phyloP scores from a whole-genome alignment of 495 filamentous ascomycete genomes.

The Aspergillus bridgeri region DNA sequence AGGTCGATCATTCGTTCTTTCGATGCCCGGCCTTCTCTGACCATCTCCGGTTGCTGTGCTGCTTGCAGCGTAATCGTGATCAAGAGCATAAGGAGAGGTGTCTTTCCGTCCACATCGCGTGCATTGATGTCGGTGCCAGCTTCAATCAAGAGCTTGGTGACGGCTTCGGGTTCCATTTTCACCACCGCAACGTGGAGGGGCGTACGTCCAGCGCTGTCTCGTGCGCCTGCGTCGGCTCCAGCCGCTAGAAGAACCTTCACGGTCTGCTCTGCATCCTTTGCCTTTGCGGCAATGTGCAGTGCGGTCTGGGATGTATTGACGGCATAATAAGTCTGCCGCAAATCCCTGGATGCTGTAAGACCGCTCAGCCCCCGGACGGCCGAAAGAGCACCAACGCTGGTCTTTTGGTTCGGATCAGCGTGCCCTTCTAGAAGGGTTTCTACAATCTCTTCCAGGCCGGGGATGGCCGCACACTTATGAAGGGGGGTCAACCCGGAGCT shows the following conservation, averaged over 20 bases:
- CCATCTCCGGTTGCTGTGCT: too few species aligned
- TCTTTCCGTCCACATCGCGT: too few species aligned
- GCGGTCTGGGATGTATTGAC: constrained; percentile 3
- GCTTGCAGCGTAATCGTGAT: too few species aligned
- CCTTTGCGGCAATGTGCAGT: constrained; percentile 3
- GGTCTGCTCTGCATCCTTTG: neutral
- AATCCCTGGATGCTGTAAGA: neutral
- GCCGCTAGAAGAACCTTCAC: neutral
- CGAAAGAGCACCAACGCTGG: neutral
- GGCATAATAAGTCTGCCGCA: neutral
- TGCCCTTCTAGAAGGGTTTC: neutral
- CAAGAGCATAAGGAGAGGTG: too few species aligned
- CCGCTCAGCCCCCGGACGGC: neutral
- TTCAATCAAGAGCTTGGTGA: too few species aligned
- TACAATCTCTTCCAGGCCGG: neutral
- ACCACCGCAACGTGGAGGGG: too few species aligned
- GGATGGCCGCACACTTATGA: neutral
- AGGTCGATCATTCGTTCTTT: too few species aligned
- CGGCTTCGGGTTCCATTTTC: too few species aligned
- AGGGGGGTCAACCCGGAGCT: constrained; percentile 1
- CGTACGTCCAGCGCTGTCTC: too few species aligned
- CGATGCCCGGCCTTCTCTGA: too few species aligned
- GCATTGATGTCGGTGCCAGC: too few species aligned
- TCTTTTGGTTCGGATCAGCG: constrained; percentile 1
- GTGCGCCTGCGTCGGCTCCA: too few species aligned